Base-by-base conservation (phyloP, 2,329 filamentous ascomycete species). In the Colletotrichum brevisporum region DNA sequence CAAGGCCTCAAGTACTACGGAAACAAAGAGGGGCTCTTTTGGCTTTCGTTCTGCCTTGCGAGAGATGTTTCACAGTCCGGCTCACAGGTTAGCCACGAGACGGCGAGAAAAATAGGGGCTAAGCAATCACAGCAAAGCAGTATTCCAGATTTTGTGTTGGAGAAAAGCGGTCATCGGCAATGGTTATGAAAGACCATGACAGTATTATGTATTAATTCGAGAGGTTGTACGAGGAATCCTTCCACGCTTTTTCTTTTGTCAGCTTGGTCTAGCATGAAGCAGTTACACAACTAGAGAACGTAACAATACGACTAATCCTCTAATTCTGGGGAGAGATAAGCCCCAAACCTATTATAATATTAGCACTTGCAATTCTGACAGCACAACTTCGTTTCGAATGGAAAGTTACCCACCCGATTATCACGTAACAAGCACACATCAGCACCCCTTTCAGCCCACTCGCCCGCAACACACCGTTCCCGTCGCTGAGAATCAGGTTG, bases 401-500 rank as follows among this genome's bases (percentile, higher is more conserved):
- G 8, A 36, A 8, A 13, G 15, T 2, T 5, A 74, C 77, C 73
- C 62, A 78, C 76, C 71, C 84, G 71, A 88, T 86, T 31, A 88
- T 88, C 2, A 85, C 77, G 75, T 88, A 88, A 43, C 84, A 85
- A 2, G 84, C 84, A 73, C 85, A 85, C 72, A 88, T 80, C 45
- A 89, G 75, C 1, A 85, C 86, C 21, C 91, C 91, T 78, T 92
- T 81, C 6, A 82, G 52, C 0, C 79, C 78, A 4, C 76, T 78
- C 0, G 90, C 71, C 62, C 75, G 75, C 2, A 93, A 84, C 71
- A 91, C 92, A 74, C 92, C 92, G 74, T 87, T 90, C 72, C 91
- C 86, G 15, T 91, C 92, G 73, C 92, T 91, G 31, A 92, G 85
- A 62, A 94, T 91, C n/a, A 94, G 81, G 73, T 93, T 90, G 78